Base-by-base conservation (phyloP, 23 red algal genomes). In the Gracilaria domingensis region DNA sequence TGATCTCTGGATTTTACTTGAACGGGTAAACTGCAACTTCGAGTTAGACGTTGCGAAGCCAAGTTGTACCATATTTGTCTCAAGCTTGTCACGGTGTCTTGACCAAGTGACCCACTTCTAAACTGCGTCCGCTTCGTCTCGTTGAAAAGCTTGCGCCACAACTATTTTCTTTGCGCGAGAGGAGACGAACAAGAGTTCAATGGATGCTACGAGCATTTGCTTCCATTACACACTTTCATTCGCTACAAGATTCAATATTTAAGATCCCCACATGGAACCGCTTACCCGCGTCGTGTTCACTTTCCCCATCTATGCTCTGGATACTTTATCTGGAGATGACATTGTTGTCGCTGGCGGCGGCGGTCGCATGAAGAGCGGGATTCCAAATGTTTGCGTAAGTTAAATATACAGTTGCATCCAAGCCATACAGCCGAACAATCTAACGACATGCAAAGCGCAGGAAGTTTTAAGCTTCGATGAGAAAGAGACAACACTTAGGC, bases 381-480 rank as follows among this genome's bases (percentile, higher is more conserved):
- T 92, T 58, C 89, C 89, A 16, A 92, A 92, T 64, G 58, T 34
- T 40, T 80, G 71, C 79, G 82, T 86, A 86, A 67, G 82, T 86
- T 71, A 12, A 35, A 45, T 45, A 13, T 53, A 9, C 0, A 37
- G 8, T 7, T 73, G 62, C 28, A 18, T 65, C 62, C 47, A 11
- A 73, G 11, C 37, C 67, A 29, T 65, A 38, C 16, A 28, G 32
- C n/a, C n/a, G 24, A 2, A 36, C 35, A 40, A 8, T 72, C 65
- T 74, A 50, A 71, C 59, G 23, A 73, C 36, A 20, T 45, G 29
- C 39, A 69, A 55, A 72, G 37, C 34, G 45, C 20, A 71, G 82
- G 26, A 90, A 69, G 74, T 90, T 25, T 66, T 90, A 42, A 38
- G 33, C 37, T 79, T 90, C 36, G 39, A 77, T 69, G 71, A 77